A percentile compares a stretch with the other conserved stretches of the same genome.
phyloP scores from a whole-genome alignment of 441 rosid species.

The Macaranga tanarius region DNA sequence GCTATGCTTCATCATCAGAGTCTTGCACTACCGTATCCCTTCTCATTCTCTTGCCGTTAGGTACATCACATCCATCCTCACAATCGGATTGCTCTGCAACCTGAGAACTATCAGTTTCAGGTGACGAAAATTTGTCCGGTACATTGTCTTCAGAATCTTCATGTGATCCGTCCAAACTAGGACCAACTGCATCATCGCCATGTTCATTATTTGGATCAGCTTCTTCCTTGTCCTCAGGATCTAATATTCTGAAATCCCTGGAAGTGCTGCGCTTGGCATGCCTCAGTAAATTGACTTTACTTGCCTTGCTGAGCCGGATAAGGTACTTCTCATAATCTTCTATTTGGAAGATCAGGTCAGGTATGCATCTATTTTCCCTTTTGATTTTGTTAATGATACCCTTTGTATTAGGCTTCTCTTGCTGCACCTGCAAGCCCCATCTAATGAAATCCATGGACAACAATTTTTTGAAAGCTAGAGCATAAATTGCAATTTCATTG shows the following conservation, averaged over 20 bases:
- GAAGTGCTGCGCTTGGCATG: constrained; percentile 85
- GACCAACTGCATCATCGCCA: constrained; percentile 20
- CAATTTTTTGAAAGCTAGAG: neutral
- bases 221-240: constrained; percentile 30
- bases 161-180: constrained; percentile 32
- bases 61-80: constrained; percentile 33
- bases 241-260: constrained; percentile 72
- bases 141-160: constrained; percentile 39
- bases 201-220: constrained; percentile 34
- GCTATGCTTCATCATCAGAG: constrained; percentile 50
- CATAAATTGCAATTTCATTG: neutral
- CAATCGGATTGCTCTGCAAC: constrained; percentile 41
- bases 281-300: constrained; percentile 67
- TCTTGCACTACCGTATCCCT: constrained; percentile 48
- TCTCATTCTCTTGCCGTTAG: constrained; percentile 40
- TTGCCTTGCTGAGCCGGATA: constrained; percentile 69
- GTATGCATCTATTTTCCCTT: constrained; percentile 83
- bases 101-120: constrained; percentile 27
- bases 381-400: constrained; percentile 71
- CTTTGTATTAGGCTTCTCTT: constrained; percentile 47
- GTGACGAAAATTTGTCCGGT: constrained; percentile 30
- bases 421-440: constrained; percentile 58
- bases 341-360: constrained; percentile 76
- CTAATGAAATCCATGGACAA: constrained; percentile 10
- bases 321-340: constrained; percentile 77